These are phyloP conservation scores for Rhizoctonia solani DNA, from an alignment of 1,284 basidiomycete species.

Conservation along the genomic window DNA sequence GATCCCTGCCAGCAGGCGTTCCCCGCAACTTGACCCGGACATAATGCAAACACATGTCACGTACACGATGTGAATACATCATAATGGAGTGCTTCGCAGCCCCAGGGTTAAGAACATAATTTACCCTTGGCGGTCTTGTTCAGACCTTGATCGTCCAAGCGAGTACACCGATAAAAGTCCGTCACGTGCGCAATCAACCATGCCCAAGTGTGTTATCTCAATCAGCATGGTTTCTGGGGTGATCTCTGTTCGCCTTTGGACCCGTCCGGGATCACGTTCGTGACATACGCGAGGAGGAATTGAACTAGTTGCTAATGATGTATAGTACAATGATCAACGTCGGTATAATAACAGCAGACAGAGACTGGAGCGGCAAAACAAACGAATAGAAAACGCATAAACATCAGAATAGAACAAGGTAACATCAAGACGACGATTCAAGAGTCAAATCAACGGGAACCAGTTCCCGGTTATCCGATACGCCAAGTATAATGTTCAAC, in stretches of 20 bases:
- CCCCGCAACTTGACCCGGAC: background rate
- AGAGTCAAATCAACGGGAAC: slow-evolving; percentile 6
- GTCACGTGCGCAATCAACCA: too few species aligned
- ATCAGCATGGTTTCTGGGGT: too few species aligned
- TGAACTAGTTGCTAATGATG: too few species aligned
- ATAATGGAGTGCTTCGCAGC: background rate
- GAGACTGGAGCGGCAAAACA: background rate
- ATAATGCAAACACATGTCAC: background rate
- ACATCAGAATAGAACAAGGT: background rate
- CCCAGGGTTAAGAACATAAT: background rate
- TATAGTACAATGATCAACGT: slow-evolving; percentile 20
- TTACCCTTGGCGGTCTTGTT: background rate
- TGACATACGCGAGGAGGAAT: too few species aligned
- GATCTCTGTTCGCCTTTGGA: too few species aligned
- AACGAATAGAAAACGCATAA: slow-evolving; percentile 1
- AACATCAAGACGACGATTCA: slow-evolving; percentile 2
- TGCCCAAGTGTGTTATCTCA: too few species aligned
- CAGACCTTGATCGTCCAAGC: background rate
- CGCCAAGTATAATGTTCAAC: slow-evolving; percentile 6
- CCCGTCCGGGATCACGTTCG: background rate
- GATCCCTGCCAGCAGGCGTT: background rate
- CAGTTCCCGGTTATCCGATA: slow-evolving; percentile 24
- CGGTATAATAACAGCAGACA: background rate
- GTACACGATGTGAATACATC: background rate
- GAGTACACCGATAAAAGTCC: background rate